These are phyloP conservation scores for Exophiala sp. DNA, from an alignment of 2,329 filamentous ascomycete genomes.

Conservation along the genomic window DNA sequence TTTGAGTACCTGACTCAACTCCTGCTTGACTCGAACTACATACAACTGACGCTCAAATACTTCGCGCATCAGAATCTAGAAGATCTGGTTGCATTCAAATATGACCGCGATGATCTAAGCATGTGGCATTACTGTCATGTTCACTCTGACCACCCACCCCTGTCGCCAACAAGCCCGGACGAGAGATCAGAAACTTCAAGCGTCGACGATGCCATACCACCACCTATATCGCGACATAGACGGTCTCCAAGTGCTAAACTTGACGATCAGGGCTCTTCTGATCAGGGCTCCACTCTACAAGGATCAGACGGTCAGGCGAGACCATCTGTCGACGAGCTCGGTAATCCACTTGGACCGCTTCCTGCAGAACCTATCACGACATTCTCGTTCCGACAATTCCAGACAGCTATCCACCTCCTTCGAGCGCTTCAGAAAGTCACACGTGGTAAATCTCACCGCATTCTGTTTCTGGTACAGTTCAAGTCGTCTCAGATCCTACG, in stretches of 20 bases:
- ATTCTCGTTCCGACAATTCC: constrained; percentile 93
- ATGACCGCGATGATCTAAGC: constrained; percentile 79
- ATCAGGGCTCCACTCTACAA: constrained; percentile 20
- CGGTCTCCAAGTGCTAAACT: constrained; percentile 40
- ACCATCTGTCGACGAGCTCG: constrained; percentile 77
- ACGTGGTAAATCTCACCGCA: constrained; percentile 91
- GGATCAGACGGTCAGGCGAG: constrained; percentile 7
- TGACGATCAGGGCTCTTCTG: constrained; percentile 30
- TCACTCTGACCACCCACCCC: constrained; percentile 59
- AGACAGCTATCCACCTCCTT: constrained; percentile 89
- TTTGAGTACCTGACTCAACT: constrained; percentile 95
- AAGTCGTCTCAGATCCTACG: constrained; percentile 90
- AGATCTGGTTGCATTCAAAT: constrained; percentile 78
- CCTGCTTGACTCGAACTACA: constrained; percentile 88
- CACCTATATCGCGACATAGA: constrained; percentile 68
- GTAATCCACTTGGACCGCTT: constrained; percentile 66
- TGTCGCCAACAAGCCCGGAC: constrained; percentile 32
- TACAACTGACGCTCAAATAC: constrained; percentile 86
- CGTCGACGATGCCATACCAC: constrained; percentile 70
- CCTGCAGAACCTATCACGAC: constrained; percentile 76
- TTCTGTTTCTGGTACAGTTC: constrained; percentile 89
- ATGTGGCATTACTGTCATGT: constrained; percentile 89
- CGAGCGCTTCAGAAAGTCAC: constrained; percentile 97
- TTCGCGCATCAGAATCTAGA: constrained; percentile 94
- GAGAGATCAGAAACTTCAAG: constrained; percentile 31